These are phyloP conservation scores for Aspergillus funiculosus DNA, from an alignment of 495 filamentous ascomycete genomes.

Conservation along the genomic window DNA sequence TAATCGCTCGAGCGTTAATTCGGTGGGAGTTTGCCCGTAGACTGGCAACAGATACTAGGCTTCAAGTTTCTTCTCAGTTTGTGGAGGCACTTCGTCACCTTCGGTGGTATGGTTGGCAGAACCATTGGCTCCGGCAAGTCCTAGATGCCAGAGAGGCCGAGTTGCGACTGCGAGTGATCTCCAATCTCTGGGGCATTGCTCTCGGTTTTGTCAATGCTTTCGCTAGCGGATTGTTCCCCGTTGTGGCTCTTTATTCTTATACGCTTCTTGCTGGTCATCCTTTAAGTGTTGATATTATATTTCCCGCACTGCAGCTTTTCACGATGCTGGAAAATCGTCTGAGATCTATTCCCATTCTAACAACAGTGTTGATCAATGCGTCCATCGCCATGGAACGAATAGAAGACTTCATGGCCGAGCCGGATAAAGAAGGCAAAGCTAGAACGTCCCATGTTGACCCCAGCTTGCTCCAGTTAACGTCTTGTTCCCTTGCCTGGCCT, in stretches of 20 bases:
- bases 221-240: constrained; percentile 65
- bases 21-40: constrained; percentile 59
- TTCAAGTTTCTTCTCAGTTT: constrained; percentile 72
- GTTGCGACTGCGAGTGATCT: constrained; percentile 57
- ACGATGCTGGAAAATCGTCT: constrained; percentile 62
- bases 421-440: constrained; percentile 56
- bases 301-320: constrained; percentile 76
- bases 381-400: constrained; percentile 71
- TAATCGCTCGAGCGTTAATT: constrained; percentile 56
- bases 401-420: constrained; percentile 77
- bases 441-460: constrained; percentile 29
- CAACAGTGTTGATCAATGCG: constrained; percentile 67
- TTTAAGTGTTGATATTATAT: constrained; percentile 70
- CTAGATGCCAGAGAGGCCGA: constrained; percentile 65
- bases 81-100: constrained; percentile 80
- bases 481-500: constrained; percentile 74
- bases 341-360: constrained; percentile 62
- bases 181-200: constrained; percentile 52
- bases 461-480: constrained; percentile 43
- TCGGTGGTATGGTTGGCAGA: constrained; percentile 84
- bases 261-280: constrained; percentile 59
- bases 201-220: constrained; percentile 59
- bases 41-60: constrained; percentile 60
- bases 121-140: constrained; percentile 66
- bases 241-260: constrained; percentile 72